Conservation (phyloP, 257 asterid species). For the Schizonepeta tenuifolia region DNA sequence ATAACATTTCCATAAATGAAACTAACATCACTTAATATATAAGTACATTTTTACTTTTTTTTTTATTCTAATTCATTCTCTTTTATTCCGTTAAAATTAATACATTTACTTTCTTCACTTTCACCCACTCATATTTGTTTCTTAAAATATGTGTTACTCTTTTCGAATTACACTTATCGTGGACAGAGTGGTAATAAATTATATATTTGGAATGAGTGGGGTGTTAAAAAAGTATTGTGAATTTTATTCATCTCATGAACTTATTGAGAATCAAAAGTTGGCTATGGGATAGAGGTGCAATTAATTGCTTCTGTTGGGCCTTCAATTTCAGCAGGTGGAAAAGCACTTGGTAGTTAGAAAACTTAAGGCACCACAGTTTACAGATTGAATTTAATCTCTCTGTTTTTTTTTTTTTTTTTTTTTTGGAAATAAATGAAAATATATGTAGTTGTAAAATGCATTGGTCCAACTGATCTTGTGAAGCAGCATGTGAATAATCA, state of each 20-base stretch:
- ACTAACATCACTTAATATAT: too few species aligned
- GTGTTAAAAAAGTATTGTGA: background rate
- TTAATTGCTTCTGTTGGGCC: slow-evolving; percentile 7
- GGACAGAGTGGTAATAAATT: too few species aligned
- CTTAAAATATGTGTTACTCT: too few species aligned
- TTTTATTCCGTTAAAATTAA: too few species aligned
- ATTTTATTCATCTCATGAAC: background rate
- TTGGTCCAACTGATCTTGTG: background rate
- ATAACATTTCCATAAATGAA: too few species aligned
- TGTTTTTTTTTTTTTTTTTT: background rate
- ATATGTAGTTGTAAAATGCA: background rate
- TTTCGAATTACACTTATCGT: too few species aligned
- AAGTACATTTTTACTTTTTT: too few species aligned
- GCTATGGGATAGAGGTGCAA: background rate
- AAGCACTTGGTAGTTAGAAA: slow-evolving; percentile 17
- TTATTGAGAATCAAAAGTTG: background rate
- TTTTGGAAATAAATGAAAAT: background rate
- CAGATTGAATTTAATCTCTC: background rate
- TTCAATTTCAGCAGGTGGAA: slow-evolving; percentile 19
- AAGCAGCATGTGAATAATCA: too few species aligned
- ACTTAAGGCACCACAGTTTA: slow-evolving; percentile 2
- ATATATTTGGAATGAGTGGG: too few species aligned
- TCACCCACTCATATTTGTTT: too few species aligned
- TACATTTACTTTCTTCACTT: too few species aligned
- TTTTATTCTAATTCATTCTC: too few species aligned